Evolutionary conservation across 192 early-diverging fungal species (phyloP), one percentile per base, ranked within the genome.

Genomic region (Mortierella antarctica): DNA sequence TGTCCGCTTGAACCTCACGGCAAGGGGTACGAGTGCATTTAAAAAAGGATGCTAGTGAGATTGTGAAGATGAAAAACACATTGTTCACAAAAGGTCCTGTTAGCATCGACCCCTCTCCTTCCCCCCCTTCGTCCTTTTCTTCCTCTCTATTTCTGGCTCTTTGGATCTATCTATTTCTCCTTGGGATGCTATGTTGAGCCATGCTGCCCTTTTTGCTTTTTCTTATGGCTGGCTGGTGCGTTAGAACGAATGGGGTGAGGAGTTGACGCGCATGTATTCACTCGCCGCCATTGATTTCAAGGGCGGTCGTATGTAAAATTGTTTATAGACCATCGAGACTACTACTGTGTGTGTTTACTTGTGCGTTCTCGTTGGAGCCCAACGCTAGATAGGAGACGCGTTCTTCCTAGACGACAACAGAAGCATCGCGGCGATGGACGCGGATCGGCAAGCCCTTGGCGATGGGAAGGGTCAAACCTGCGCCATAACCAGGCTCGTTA

Each of bases 391-490:
- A 5, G 1, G 5, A 20, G 42, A 20, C 21, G 15, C 2, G 8
- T 18, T 18, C 2, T 55, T 8, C 21, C 21, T 18, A 14, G 54
- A 12, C 21, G 18, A 20, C 54, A 56, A 21, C 21, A 7, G 23
- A 7, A 9, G n/a, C 1, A 13, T 71, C 57, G 39, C 63, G 71
- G 39, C 50, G 65, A 6, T 2, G 10, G 14, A 75, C 59, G 9
- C 73, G 73, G 39, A 75, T 45, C 1, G 65, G 73, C n/a, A 75
- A 51, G 10, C 73, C 73, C 0, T 52, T 56, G 6, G 50, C 58
- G 0, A 75, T 46, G 7, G 73, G 73, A 42, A 75, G 51, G 14
- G 73, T 75, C 42, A 75, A 54, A n/a, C 73, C 73, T 14, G 65
- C 46, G 48, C 51, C 73, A 52, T 75, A 75, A 3, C 12, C 44